Conservation (phyloP, 371 early-diverging fungal genomes). For the Saksenaea oblongispora region DNA sequence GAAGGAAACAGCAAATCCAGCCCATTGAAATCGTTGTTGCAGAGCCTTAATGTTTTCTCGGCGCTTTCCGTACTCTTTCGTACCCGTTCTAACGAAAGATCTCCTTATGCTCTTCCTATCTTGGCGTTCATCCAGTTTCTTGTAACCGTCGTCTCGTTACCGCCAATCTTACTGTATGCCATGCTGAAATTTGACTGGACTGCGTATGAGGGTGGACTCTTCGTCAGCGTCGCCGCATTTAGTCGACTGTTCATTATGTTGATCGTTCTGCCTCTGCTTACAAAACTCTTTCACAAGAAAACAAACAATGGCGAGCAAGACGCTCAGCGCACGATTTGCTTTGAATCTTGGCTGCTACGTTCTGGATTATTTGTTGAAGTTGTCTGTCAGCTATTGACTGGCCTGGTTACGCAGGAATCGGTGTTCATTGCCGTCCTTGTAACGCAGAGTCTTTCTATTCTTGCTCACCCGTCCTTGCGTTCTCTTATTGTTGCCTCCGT, state of each 20-base stretch:
- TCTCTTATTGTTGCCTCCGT: constrained; percentile 47
- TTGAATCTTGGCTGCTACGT: constrained; percentile 52
- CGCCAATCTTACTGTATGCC: constrained; percentile 44
- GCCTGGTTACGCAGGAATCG: constrained; percentile 23
- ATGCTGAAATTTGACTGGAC: constrained; percentile 51
- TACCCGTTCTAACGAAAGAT: constrained; percentile 7
- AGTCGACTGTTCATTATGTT: constrained; percentile 19
- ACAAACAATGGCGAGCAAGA: neutral
- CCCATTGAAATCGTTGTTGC: constrained; percentile 13
- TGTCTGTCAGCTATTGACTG: constrained; percentile 31
- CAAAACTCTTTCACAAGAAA: constrained; percentile 20
- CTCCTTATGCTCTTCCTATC: constrained; percentile 25
- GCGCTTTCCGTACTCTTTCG: constrained; percentile 29
- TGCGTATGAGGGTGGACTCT: constrained; percentile 45
- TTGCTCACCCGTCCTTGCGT: constrained; percentile 45
- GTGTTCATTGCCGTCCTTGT: constrained; percentile 27
- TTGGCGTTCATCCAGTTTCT: constrained; percentile 32
- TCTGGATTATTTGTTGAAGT: constrained; percentile 37
- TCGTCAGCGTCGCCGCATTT: constrained; percentile 27
- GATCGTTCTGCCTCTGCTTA: constrained; percentile 30
- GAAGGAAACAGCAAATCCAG: neutral
- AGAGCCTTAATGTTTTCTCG: constrained; percentile 39
- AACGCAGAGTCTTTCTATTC: constrained; percentile 36
- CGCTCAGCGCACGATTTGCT: constrained; percentile 13
- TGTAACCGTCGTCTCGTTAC: constrained; percentile 18